These are phyloP conservation scores for Chloranthus sessilifolius DNA, from an alignment of 164 flowering plant genomes.

Conservation along the genomic window DNA sequence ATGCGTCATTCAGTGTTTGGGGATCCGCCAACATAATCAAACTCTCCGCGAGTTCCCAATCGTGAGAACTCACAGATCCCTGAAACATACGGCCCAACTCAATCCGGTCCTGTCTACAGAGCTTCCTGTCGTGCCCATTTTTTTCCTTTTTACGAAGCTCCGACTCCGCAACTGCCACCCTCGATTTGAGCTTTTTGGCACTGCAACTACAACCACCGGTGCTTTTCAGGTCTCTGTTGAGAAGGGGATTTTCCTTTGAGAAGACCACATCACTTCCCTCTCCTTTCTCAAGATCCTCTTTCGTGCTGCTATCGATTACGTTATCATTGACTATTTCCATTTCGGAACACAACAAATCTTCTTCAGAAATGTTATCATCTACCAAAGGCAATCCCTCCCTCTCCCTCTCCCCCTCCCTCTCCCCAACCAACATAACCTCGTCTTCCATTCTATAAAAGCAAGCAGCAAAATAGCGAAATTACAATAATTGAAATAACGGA, in stretches of 20 bases:
- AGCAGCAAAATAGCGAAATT: no score
- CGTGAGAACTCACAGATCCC: slow-evolving; percentile 76
- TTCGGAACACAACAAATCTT: slow-evolving; percentile 25
- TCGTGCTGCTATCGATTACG: slow-evolving; percentile 16
- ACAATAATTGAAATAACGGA: no score
- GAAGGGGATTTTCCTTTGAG: slow-evolving; percentile 59
- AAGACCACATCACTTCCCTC: slow-evolving; percentile 59
- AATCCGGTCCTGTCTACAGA: slow-evolving; percentile 69
- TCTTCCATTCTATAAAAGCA: slow-evolving; percentile 40
- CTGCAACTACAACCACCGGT: slow-evolving; percentile 36
- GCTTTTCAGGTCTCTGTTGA: slow-evolving; percentile 27
- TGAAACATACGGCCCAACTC: slow-evolving; percentile 80
- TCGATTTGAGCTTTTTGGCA: slow-evolving; percentile 52
- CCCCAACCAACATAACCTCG: slow-evolving; percentile 13
- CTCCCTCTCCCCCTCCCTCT: slow-evolving; percentile 7
- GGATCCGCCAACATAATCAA: slow-evolving; percentile 72
- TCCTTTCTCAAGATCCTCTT: slow-evolving; percentile 31
- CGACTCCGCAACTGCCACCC: slow-evolving; percentile 32
- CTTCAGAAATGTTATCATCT: slow-evolving; percentile 21
- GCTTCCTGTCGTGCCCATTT: slow-evolving; percentile 48
- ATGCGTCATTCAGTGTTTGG: slow-evolving; percentile 76
- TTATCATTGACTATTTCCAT: slow-evolving; percentile 48
- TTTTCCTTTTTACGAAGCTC: slow-evolving; percentile 44
- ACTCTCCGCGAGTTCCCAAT: slow-evolving; percentile 85
- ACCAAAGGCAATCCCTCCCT: slow-evolving; percentile 16